Evolutionary conservation across 139 green algal genomes (phyloP), one percentile per base, ranked within the genome.

Genomic region (Volvox reticuliferus): DNA sequence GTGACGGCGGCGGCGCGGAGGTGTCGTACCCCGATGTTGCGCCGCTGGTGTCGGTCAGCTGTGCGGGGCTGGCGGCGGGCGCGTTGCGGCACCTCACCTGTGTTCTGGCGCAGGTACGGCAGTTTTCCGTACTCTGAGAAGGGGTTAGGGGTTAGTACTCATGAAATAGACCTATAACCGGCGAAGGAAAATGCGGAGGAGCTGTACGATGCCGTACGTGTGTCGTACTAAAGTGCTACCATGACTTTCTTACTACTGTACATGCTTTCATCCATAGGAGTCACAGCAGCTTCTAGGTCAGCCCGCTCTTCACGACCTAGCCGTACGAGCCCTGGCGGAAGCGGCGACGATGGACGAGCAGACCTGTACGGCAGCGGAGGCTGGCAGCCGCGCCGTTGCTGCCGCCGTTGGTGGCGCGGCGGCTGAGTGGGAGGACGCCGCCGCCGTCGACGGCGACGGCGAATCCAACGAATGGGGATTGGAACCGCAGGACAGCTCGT

Each of bases 301-400:
- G 35, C 94, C 95, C 63, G 93, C 96, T 93, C 61, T 97, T 44
- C 95, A 96, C 71, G 95, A 97, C 68, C 93, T 98, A 24, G 94
- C 93, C 2, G 75, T 35, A 0, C 69, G 73, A 1, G 92, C 91
- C 1, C 82, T 91, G 32, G 95, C 97, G 80, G 62, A 79, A 55
- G 88, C 36, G 26, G 88, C 82, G 9, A 50, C 36, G 13, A 73
- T 87, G 61, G 21, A 76, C 14, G 91, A 89, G 37, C 6, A 88
- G 55, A 19, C 19, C 37, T 84, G 78, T 33, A 33, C 78, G 78
- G 87, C 62, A 35, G 19, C 61, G n/a, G 71, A 84, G 86, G 21
- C 22, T 21, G 84, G 65, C 6, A n/a, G 22, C 86, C 37, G 16
- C 37, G 33, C 37, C 9, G 36, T 5, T 13, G 65, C 65, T 2